Evolutionary conservation across 2,329 filamentous ascomycete genomes (phyloP), one percentile per base, ranked within the genome.

Genomic region (Tolypocladium tundrense): DNA sequence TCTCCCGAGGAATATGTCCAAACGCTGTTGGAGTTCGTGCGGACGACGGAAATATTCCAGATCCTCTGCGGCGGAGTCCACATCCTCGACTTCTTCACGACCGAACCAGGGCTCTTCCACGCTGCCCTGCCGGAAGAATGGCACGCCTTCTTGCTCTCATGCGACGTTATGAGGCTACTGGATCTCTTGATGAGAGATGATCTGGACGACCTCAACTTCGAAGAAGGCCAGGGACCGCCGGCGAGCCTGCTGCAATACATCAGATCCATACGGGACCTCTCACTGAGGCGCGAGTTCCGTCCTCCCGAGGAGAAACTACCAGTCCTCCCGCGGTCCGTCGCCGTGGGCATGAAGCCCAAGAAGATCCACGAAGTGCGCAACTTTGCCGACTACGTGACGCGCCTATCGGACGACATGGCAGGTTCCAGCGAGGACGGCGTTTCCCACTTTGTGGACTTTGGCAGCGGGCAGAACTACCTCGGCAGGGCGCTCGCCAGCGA

Each of bases 51-150:
- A 57, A 78, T 91, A 1, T 91, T 97, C 65, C 88, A 90, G 63
- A 90, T 90, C 33, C 80, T 99, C n/a, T 96, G 91, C 69, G 94
- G 94, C 57, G 92, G 93, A n/a, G 90, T 97, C 1, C 94, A 99
- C 69, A 92, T 99, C 61, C 80, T 97, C 58, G 94, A 99, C 71
- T 97, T 99, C 73, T 91, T 97, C 75, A 97, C 91, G 2, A 84
- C 85, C 48, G 84, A 91, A 53, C 90, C 91, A 6, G 88, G 91
- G 62, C 80, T 97, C 0, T 99, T 96, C 70, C 83, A 88, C 56
- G 79, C 82, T 1, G 81, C 93, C 1, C 73, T 99, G 1, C 90
- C 91, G 0, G 70, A 81, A 60, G 86, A 91, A 71, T 99, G 94
- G 94, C 84, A 90, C 62, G 69, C 77, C 0, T 97, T 91, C 75